Base-by-base conservation (phyloP, 192 early-diverging fungal genomes). In the Paraglomus occultum region DNA sequence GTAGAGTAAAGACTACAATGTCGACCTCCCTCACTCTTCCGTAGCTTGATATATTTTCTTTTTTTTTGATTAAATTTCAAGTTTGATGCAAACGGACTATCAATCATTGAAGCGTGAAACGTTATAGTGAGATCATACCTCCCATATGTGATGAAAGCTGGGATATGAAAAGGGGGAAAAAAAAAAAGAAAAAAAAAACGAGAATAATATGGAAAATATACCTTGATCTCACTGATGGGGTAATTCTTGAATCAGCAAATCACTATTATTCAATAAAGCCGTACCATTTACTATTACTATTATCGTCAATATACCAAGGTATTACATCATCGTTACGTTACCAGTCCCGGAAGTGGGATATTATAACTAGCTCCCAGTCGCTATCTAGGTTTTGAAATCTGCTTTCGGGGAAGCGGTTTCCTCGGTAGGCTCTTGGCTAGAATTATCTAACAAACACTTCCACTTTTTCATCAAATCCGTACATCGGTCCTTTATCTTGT, bases 381-480 rank as follows among this genome's bases (percentile, higher is more conserved):
- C 31, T 31, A 31, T 31, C 31, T 31, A 31, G 31, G 31, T 31
- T 31, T 31, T 31, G 31, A 1, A 1, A 31, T 31, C 18, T 40
- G 15, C 50, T 50, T 47, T 47, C 6, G 63, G 47, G 10, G 65
- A 49, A 44, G 65, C 20, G n/a, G 42, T 54, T 38, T 38, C 62
- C 7, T 64, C 59, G 18, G 65, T 11, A 42, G 18, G 38, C 44
- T 43, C 51, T 12, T 45, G 48, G 11, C 43, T 55, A 14, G 76
- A 70, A 44, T 63, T 67, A 10, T 78, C 76, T 64, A 79, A 75
- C 62, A 79, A 68, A 22, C 22, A 51, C 55, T 79, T 79, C 68
- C 75, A 79, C 31, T 70, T 69, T 67, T 71, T 75, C 44, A 79
- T 75, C 38, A 79, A 43, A 42, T 79, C 72, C 20, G 65, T 51